Evolutionary conservation across 495 filamentous ascomycete species (phyloP).

Genomic region (Xylaria curta): DNA sequence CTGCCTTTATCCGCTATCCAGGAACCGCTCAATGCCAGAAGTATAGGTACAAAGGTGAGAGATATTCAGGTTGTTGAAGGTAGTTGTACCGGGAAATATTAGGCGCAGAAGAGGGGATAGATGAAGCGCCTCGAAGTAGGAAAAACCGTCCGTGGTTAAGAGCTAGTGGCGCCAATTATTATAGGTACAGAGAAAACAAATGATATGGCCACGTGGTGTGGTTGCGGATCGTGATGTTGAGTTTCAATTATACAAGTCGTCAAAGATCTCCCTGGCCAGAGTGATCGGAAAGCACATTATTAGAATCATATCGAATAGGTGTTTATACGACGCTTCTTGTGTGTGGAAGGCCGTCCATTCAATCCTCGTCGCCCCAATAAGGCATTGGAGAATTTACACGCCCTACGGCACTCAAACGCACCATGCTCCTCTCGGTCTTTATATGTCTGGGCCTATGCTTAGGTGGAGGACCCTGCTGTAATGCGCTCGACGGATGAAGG

Average conservation of each 20-base stretch:
- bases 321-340: not conserved
- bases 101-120: not conserved
- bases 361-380: constrained; percentile 52
- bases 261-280: not conserved
- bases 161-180: not conserved
- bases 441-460: constrained; percentile 27
- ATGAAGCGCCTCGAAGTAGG: not conserved
- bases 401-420: constrained; percentile 55
- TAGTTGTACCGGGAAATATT: not conserved
- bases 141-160: not conserved
- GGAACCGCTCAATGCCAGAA: constrained; percentile 3
- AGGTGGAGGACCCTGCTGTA: not conserved
- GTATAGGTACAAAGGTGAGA: constrained; percentile 13
- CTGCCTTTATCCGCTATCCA: constrained; percentile 8
- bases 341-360: constrained; percentile 31
- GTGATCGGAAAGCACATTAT: not conserved
- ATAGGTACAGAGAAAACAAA: constrained; percentile 8
- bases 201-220: not conserved
- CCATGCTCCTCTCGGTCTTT: constrained; percentile 52
- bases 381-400: constrained; percentile 44
- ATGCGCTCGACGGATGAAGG: constrained; percentile 31
- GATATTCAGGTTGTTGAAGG: not conserved
- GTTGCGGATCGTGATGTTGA: not conserved
- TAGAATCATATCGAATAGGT: not conserved
- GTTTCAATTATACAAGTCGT: constrained; percentile 7